Percentiles rank a stretch among this genome's conserved stretches.
phyloP scores from a whole-genome alignment of 345 rosid genomes.

The Mangifera indica region DNA sequence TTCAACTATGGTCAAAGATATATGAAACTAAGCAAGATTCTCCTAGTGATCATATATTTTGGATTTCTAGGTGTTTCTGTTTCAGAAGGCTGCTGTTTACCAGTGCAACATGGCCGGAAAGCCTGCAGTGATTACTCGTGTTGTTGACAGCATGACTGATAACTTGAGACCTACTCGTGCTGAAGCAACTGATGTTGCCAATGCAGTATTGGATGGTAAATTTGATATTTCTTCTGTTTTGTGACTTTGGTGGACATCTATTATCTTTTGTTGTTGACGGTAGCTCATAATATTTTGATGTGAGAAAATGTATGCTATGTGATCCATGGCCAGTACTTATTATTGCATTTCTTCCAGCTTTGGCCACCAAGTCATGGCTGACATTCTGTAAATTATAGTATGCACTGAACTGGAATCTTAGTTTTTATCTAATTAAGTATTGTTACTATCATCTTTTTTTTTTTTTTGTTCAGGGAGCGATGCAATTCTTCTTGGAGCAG shows the following conservation, averaged over 20 bases:
- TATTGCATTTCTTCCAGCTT: not conserved
- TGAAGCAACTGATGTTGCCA: constrained; percentile 99
- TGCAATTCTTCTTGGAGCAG: constrained; percentile 96
- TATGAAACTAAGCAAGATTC: constrained; percentile 2
- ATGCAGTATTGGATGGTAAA: constrained; percentile 95
- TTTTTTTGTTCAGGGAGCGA: constrained; percentile 61
- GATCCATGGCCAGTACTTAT: not conserved
- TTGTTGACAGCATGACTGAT: constrained; percentile 96
- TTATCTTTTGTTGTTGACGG: constrained; percentile 5
- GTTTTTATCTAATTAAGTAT: not conserved
- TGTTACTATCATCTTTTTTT: not conserved
- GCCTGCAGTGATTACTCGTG: constrained; percentile 88
- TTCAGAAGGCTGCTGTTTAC: constrained; percentile 85
- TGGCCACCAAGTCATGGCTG: constrained; percentile 1
- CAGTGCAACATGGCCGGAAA: constrained; percentile 98
- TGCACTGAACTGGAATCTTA: constrained; percentile 6
- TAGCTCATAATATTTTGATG: not conserved
- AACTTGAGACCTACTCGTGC: constrained; percentile 99
- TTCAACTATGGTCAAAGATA: not conserved
- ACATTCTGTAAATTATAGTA: not conserved
- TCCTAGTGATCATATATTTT: constrained; percentile 7
- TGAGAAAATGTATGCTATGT: not conserved
- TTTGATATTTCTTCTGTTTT: constrained; percentile 4
- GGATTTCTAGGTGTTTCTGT: constrained; percentile 71
- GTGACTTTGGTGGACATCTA: not conserved